A percentile compares a stretch with the other conserved stretches of the same genome.
Evolutionary conservation across 2,329 filamentous ascomycete genomes (phyloP).

Genomic region (Davidsoniella virescens): DNA sequence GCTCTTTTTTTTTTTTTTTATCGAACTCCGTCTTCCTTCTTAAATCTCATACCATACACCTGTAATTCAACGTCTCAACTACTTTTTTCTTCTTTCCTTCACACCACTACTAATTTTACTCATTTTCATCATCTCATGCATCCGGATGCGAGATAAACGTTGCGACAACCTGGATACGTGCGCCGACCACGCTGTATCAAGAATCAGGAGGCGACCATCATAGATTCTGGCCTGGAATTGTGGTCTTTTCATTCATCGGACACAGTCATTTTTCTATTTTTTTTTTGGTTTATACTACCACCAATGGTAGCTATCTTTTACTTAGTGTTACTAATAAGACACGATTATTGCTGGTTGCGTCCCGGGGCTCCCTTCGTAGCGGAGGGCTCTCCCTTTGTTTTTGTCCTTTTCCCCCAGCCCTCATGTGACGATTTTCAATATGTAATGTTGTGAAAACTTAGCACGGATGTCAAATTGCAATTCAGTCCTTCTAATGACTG

Average conservation of each 20-base stretch:
- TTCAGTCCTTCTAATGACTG: constrained; percentile 65
- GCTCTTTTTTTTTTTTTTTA: constrained; percentile 6
- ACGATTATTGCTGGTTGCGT: too few species aligned
- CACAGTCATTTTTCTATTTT: background rate
- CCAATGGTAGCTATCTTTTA: background rate
- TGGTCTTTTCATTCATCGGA: background rate
- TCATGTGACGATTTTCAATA: background rate
- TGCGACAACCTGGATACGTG: constrained; percentile 1
- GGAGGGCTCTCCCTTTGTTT: background rate
- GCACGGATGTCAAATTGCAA: constrained; percentile 99
- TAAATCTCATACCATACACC: background rate
- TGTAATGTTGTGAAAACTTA: constrained; percentile 22
- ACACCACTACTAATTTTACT: constrained; percentile 3
- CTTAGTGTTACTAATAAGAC: constrained; percentile 14
- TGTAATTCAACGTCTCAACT: background rate
- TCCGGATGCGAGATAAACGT: background rate
- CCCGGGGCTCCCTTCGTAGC: background rate
- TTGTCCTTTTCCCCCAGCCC: background rate
- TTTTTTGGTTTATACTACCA: too few species aligned
- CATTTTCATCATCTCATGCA: constrained; percentile 1
- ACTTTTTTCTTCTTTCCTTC: too few species aligned
- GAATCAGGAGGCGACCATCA: background rate
- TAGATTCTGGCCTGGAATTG: background rate
- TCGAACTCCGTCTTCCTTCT: background rate
- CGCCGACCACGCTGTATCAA: background rate